Conservation (phyloP, 2,329 filamentous ascomycete genomes). For the Fusarium sp. region DNA sequence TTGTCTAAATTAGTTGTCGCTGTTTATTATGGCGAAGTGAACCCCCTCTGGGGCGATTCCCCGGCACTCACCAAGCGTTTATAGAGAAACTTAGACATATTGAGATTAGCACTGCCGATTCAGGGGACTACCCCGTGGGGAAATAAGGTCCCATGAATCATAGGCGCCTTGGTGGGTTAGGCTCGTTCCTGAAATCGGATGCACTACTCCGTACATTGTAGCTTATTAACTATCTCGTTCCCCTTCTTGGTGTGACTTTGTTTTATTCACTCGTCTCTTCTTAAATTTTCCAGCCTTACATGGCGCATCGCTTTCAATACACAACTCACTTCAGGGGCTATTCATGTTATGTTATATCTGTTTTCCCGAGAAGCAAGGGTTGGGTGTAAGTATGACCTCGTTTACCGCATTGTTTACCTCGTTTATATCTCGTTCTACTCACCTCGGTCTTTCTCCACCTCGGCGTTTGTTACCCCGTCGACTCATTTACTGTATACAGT, state of each 20-base stretch:
- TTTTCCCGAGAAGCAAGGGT: background rate
- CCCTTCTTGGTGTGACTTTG: background rate
- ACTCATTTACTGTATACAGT: background rate
- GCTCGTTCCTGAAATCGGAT: background rate
- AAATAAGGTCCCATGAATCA: background rate
- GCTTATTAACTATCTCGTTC: background rate
- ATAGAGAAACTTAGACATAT: background rate
- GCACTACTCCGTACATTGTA: background rate
- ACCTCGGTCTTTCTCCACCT: background rate
- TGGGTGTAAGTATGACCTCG: background rate
- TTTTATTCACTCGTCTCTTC: background rate
- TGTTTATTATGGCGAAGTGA: background rate
- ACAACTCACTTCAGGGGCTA: fast-evolving
- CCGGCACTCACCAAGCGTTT: background rate
- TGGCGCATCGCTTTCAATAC: background rate
- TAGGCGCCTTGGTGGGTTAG: background rate
- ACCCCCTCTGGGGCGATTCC: background rate
- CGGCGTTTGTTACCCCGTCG: background rate
- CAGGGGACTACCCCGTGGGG: background rate
- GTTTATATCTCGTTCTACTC: background rate
- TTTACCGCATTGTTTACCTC: background rate
- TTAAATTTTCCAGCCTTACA: background rate
- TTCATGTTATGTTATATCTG: background rate
- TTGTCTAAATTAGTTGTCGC: background rate
- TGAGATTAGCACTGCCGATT: background rate